Evolutionary conservation across 148 eudicot species (phyloP).

Genomic region (Nepenthes gracilis): DNA sequence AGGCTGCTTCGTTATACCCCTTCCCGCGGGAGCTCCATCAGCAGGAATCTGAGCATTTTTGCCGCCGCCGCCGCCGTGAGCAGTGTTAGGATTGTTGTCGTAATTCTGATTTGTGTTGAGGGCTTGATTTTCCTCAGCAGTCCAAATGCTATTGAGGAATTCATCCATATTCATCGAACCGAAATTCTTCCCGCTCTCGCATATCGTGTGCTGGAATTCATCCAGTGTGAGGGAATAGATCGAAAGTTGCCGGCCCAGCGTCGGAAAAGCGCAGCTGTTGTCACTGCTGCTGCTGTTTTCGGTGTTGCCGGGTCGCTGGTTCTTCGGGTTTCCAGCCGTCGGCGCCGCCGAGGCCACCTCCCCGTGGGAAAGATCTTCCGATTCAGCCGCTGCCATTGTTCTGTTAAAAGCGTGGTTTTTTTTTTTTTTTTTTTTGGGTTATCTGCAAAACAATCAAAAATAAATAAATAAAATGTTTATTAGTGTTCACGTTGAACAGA

Average conservation of each 20-base stretch:
- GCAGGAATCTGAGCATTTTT: conserved; percentile 2
- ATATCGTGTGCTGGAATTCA: conserved; percentile 69
- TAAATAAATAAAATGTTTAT: too few relatives aligned
- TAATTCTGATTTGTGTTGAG: conserved; percentile 1
- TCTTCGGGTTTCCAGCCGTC: not conserved
- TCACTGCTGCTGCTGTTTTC: conserved; percentile 7
- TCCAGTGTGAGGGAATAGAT: conserved; percentile 84
- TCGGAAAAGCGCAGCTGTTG: conserved; percentile 13
- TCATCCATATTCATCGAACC: conserved; percentile 99
- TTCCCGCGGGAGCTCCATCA: conserved; percentile 3
- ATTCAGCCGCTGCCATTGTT: conserved; percentile 12
- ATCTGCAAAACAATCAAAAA: too few relatives aligned
- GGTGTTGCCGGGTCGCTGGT: not conserved
- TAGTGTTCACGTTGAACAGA: too few relatives aligned
- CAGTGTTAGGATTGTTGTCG: not conserved
- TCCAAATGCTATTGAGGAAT: conserved; percentile 88
- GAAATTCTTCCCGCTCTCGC: conserved; percentile 67
- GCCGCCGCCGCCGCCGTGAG: not conserved
- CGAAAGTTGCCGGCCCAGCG: conserved; percentile 56
- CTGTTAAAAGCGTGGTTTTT: not conserved
- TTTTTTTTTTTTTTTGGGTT: too few relatives aligned
- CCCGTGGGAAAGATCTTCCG: not conserved
- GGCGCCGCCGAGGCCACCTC: conserved; percentile 8
- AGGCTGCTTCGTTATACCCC: conserved; percentile 24
- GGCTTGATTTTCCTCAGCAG: conserved; percentile 67